phyloP scores from a whole-genome alignment of 1,139 yeast species.

The Candida sojae region DNA sequence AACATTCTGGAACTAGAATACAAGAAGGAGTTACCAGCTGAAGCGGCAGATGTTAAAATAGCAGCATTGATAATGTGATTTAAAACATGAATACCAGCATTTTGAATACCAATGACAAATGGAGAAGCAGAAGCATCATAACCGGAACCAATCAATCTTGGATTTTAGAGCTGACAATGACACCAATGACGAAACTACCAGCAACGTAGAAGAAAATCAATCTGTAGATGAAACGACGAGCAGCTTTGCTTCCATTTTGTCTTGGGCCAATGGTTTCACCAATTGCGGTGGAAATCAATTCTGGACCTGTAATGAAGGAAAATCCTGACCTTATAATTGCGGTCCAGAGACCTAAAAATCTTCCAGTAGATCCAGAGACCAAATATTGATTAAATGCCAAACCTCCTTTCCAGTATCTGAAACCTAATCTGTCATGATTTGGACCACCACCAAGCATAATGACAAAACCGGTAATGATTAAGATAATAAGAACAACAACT shows the following conservation, averaged over 20 bases:
- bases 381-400: slow-evolving; percentile 48
- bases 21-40: slow-evolving; percentile 67
- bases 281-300: slow-evolving; percentile 38
- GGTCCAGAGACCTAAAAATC: slow-evolving; percentile 41
- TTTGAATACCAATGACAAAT: slow-evolving; percentile 51
- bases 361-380: slow-evolving; percentile 60
- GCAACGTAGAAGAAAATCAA: slow-evolving; percentile 48
- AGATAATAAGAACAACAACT: slow-evolving; percentile 37
- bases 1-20: slow-evolving; percentile 74
- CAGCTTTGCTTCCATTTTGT: slow-evolving; percentile 46
- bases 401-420: slow-evolving; percentile 64
- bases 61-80: slow-evolving; percentile 71
- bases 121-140: slow-evolving; percentile 50
- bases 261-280: slow-evolving; percentile 51
- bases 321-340: slow-evolving; percentile 44
- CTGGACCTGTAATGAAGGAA: slow-evolving; percentile 39
- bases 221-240: slow-evolving; percentile 47
- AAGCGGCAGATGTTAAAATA: slow-evolving; percentile 66
- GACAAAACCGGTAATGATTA: slow-evolving; percentile 44
- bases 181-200: slow-evolving; percentile 50
- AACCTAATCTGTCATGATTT: slow-evolving; percentile 58
- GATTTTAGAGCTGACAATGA: slow-evolving; percentile 40
- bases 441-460: slow-evolving; percentile 56
- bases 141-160: slow-evolving; percentile 32
- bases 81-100: slow-evolving; percentile 60